Evolutionary conservation across 1,284 basidiomycete genomes (phyloP), one percentile per base, ranked within the genome.

Genomic region (Moesziomyces sp.): DNA sequence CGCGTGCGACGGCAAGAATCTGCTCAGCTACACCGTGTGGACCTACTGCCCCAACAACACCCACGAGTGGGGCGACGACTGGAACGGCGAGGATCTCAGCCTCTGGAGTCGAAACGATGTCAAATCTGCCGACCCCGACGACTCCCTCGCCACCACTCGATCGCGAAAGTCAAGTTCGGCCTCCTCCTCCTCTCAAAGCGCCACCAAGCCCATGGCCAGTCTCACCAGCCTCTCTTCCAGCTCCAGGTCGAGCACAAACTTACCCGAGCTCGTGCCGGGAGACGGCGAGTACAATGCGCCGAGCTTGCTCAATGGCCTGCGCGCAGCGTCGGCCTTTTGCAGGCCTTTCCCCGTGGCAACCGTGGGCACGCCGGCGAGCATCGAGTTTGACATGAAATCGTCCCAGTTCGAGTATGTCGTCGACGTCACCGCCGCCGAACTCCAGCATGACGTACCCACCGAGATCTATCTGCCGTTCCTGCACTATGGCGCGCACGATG

Each of bases 41-140:
- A 94, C 90, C 26, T 98, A 98, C 81, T 91, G 91, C 57, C 88
- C 93, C 0, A 85, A 87, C 74, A 87, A 88, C 81, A 88, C 87
- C 24, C 94, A 97, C 83, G 85, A 89, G 79, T 97, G 93, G 93
- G 94, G 95, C 19, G 96, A 98, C 83, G 90, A 90, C 3, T 99
- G 95, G 95, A 95, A 98, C 83, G 90, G 93, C 85, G 96, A 99
- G 86, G 96, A 98, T 85, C 85, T 98, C 59, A 94, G 93, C 57
- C 66, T 86, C 67, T 98, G 93, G 93, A 91, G 91, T 75, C 75
- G 83, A 3, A 93, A 96, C 80, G 95, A 96, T 82, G 75, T 85
- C 82, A 76, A 84, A 76, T 84, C 80, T 5, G 48, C 44, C 23
- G 69, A 66, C 16, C n/a, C 54, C 4, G 60, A 57, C 18, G 26